Conservation (phyloP, 2,329 filamentous ascomycete species). For the Sordariomycetes sp. region DNA sequence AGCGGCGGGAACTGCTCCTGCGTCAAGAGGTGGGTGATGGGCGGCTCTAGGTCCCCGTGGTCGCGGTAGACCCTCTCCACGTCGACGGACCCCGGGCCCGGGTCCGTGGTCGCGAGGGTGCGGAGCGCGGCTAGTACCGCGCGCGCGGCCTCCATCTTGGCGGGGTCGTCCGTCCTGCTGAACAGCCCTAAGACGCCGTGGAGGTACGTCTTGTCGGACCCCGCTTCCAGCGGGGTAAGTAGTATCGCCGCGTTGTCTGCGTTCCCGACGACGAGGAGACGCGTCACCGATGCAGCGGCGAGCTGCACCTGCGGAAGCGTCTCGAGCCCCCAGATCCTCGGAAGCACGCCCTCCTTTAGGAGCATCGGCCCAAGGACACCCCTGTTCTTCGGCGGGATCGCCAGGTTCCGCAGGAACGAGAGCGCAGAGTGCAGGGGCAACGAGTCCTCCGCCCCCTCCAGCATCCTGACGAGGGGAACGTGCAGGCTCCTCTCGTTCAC, state of each 20-base stretch:
- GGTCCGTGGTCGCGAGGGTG: slow-evolving; percentile 20
- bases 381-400: slow-evolving; percentile 44
- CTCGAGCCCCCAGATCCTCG: slow-evolving; percentile 39
- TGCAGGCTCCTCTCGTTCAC: slow-evolving; percentile 27
- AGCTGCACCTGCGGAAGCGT: slow-evolving; percentile 43
- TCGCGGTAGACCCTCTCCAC: slow-evolving; percentile 26
- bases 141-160: slow-evolving; percentile 45
- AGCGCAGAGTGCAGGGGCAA: slow-evolving; percentile 44
- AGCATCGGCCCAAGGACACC: slow-evolving; percentile 29
- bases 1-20: slow-evolving; percentile 46
- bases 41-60: slow-evolving; percentile 24
- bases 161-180: slow-evolving; percentile 22
- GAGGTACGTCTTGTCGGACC: slow-evolving; percentile 18
- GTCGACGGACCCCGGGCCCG: background rate
- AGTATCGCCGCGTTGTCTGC: slow-evolving; percentile 35
- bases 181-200: slow-evolving; percentile 12
- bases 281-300: slow-evolving; percentile 41
- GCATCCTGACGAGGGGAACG: slow-evolving; percentile 28
- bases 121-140: slow-evolving; percentile 38
- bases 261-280: slow-evolving; percentile 40
- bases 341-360: slow-evolving; percentile 29
- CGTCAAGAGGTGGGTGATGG: slow-evolving; percentile 37
- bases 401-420: slow-evolving; percentile 51
- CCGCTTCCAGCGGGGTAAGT: slow-evolving; percentile 10
- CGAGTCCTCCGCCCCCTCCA: slow-evolving; percentile 27